phyloP scores from a whole-genome alignment of 768 basidiomycete species.

The Kwoniella sp. region DNA sequence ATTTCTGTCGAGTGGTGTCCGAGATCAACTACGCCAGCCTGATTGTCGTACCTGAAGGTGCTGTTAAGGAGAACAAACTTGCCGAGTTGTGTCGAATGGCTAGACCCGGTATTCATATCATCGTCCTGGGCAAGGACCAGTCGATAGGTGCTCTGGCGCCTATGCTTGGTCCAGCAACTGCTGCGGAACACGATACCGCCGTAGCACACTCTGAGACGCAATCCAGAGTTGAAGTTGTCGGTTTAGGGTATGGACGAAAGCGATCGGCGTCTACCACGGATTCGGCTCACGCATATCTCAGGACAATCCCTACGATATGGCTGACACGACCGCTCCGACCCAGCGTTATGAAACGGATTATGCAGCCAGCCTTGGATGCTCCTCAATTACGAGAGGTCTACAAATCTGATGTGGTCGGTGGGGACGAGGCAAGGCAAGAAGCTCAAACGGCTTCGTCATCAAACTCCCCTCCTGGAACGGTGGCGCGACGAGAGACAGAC shows the following conservation, averaged over 20 bases:
- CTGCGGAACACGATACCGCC: conserved; percentile 1
- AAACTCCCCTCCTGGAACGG: not conserved
- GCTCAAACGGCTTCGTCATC: not conserved
- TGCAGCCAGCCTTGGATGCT: conserved; percentile 18
- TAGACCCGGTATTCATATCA: conserved; percentile 31
- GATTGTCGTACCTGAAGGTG: conserved; percentile 34
- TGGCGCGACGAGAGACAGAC: not conserved
- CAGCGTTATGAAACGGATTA: conserved; percentile 33
- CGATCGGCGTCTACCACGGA: conserved; percentile 7
- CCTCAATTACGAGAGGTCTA: conserved; percentile 24
- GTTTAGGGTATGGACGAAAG: not conserved
- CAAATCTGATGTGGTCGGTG: conserved; percentile 37
- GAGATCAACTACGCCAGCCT: conserved; percentile 37
- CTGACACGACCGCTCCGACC: conserved; percentile 38
- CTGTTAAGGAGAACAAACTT: conserved; percentile 12
- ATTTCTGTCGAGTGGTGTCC: conserved; percentile 39
- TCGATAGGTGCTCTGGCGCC: conserved; percentile 15
- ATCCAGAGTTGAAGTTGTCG: not conserved
- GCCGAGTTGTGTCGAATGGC: conserved; percentile 25
- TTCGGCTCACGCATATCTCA: conserved; percentile 8
- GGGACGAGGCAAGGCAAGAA: conserved; percentile 17
- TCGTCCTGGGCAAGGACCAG: conserved; percentile 26
- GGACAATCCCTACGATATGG: conserved; percentile 10
- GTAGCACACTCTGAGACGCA: not conserved
- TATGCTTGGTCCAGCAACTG: conserved; percentile 6